Percentiles rank a stretch among this genome's conserved stretches.
These are phyloP conservation scores for Fusarium stilboides DNA, from an alignment of 2,329 filamentous ascomycete species.

Conservation along the genomic window DNA sequence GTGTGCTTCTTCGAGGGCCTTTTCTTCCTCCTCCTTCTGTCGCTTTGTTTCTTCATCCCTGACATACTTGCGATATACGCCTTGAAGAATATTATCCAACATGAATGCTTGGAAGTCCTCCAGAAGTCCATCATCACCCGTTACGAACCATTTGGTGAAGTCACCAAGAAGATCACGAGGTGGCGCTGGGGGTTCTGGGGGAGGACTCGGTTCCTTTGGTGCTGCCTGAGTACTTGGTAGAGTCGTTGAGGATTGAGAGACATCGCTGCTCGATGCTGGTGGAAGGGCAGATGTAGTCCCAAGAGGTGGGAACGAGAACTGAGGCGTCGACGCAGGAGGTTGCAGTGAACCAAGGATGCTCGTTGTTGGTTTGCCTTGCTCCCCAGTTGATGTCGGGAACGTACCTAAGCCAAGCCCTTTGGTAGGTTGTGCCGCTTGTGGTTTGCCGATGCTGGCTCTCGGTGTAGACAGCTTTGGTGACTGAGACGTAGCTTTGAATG, in stretches of 20 bases:
- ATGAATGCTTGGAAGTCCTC: constrained; percentile 64
- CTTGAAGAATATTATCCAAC: constrained; percentile 61
- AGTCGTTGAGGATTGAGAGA: constrained; percentile 13
- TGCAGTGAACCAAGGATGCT: constrained; percentile 10
- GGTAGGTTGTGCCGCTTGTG: constrained; percentile 6
- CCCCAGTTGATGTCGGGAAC: background rate
- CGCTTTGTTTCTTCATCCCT: constrained; percentile 59
- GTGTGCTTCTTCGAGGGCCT: constrained; percentile 62
- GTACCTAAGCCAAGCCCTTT: background rate
- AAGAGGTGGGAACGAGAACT: constrained; percentile 26
- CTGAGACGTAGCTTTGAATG: constrained; percentile 28
- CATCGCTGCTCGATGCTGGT: constrained; percentile 1
- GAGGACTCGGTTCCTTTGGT: constrained; percentile 15
- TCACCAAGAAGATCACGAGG: constrained; percentile 62
- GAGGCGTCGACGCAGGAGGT: constrained; percentile 14
- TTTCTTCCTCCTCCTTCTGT: constrained; percentile 64
- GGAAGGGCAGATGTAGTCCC: constrained; percentile 12
- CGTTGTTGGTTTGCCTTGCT: constrained; percentile 16
- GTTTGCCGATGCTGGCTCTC: background rate
- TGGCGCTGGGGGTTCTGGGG: constrained; percentile 34
- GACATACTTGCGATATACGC: constrained; percentile 60
- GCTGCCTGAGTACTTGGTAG: constrained; percentile 13
- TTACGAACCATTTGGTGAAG: constrained; percentile 69
- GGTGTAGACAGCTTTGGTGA: constrained; percentile 4
- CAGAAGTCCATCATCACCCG: constrained; percentile 68